These are phyloP conservation scores for Yamadazyma philogaea DNA, from an alignment of 805 yeast genomes.

Conservation along the genomic window DNA sequence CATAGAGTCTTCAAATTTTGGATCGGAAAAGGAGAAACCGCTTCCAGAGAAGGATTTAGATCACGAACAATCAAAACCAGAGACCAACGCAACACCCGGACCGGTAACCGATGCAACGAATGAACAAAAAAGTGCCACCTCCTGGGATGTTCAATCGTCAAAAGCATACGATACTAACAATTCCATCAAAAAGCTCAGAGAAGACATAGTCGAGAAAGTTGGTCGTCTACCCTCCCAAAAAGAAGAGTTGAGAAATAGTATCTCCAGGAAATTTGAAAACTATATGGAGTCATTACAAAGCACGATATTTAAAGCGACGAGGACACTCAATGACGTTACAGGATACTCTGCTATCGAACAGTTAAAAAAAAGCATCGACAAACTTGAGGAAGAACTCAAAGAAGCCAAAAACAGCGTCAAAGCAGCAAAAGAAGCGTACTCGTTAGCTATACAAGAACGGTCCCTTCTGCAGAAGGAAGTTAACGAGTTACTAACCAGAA, in stretches of 20 bases:
- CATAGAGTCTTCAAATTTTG: constrained; percentile 34
- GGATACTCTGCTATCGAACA: constrained; percentile 83
- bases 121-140: background rate
- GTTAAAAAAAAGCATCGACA: constrained; percentile 59
- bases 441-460: constrained; percentile 60
- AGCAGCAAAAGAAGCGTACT: constrained; percentile 48
- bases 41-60: background rate
- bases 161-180: background rate
- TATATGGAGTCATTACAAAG: constrained; percentile 55
- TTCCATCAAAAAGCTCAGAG: constrained; percentile 2
- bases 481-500: constrained; percentile 82
- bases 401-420: constrained; percentile 48
- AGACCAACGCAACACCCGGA: background rate
- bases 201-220: constrained; percentile 12
- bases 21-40: constrained; percentile 1
- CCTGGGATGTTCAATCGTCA: background rate
- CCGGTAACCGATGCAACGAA: background rate
- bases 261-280: constrained; percentile 39
- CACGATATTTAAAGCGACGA: constrained; percentile 57
- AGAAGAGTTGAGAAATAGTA: constrained; percentile 37
- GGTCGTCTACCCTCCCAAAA: constrained; percentile 45
- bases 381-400: constrained; percentile 50
- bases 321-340: constrained; percentile 82
- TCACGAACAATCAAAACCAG: background rate
- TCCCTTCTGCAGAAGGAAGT: constrained; percentile 76